Base-by-base conservation (phyloP, 2,329 filamentous ascomycete genomes). In the Colletotrichum destructivum region DNA sequence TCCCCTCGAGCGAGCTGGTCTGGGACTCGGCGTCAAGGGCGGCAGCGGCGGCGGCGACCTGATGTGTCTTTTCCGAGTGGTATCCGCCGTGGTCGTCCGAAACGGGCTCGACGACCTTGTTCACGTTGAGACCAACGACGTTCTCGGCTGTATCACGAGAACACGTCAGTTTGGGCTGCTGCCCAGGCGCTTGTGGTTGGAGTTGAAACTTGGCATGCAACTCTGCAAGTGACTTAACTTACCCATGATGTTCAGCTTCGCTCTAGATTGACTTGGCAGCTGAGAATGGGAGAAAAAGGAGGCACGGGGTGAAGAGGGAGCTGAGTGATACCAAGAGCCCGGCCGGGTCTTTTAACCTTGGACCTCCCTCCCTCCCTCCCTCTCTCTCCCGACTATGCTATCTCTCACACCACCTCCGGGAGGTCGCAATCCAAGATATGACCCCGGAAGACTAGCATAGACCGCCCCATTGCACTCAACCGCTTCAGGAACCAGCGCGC, bases 91-190 rank as follows among this genome's bases (percentile, higher is more conserved):
- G 69, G 46, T 69, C 65, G 46, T 35, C 31, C 31, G 59, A 61
- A 46, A 54, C 54, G 9, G 65, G 69, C 54, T 71, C 65, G 54
- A 69, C 40, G 31, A 69, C 65, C 65, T 69, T 69, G n/a, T 63
- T 52, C 42, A 60, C 65, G 31, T 60, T 69, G 40, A 64, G 54
- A 1, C 65, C 69, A 18, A 64, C 46, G n/a, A 71, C 59, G 40
- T 71, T 71, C 69, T 71, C 65, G 47, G 69, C 69, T 69, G 11
- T 15, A 2, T 35, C 31, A 11, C 31, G 31, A 35, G 2, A 62
- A 16, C 18, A 21, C n/a, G n/a, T 68, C 15, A 42, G 26, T 51
- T 4, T 3, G 13, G 5, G 38, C 15, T 18, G 57, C 26, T 18
- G 62, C 40, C 42, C 5, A 21, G 23, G 26, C 26, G 16, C 2